Base-by-base conservation (phyloP, 1,284 basidiomycete genomes). In the Cryptococcus sp. region DNA sequence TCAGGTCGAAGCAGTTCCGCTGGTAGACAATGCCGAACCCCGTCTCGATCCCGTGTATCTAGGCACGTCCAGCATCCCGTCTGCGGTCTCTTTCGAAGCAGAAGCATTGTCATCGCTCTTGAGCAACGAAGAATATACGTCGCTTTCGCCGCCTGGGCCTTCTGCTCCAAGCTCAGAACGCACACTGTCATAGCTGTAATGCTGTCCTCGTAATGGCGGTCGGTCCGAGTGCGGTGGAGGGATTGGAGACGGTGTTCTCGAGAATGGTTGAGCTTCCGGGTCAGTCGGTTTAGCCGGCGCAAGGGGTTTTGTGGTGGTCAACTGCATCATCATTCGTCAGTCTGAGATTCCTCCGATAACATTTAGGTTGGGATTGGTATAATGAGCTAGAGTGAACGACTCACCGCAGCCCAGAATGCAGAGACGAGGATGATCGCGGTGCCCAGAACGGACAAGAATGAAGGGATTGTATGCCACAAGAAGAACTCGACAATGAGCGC, bases 341-440 rank as follows among this genome's bases (percentile, higher is more conserved):
- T 45, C 19, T 37, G 54, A 34, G 29, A 10, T 34, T 10, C n/a
- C n/a, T 34, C 2, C 29, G 29, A 34, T 41, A 41, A 20, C 10
- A 5, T 20, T 60, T 46, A 47, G 51, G n/a, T 8, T 16, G 5
- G 17, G 16, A 15, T n/a, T 11, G 0, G 16, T 17, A 19, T 19
- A 22, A 25, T 47, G 7, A 16, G 39, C 13, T 39, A 50, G 13
- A n/a, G 15, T 1, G 26, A n/a, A 55, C 23, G 15, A 69, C 77
- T 69, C 50, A 78, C 76, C 4, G 78, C 76, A 16, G 78, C 74
- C 72, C 73, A 78, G 15, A 67, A 57, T 1, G 78, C 77, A 0
- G 73, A 68, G 3, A 58, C 49, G 39, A 79, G 61, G 53, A 79
- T 79, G 58, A 79, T 70, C 16, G 58, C 43, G 3, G 70, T 77